Conservation (phyloP, 2,329 filamentous ascomycete genomes). For the Fusarium sp. region DNA sequence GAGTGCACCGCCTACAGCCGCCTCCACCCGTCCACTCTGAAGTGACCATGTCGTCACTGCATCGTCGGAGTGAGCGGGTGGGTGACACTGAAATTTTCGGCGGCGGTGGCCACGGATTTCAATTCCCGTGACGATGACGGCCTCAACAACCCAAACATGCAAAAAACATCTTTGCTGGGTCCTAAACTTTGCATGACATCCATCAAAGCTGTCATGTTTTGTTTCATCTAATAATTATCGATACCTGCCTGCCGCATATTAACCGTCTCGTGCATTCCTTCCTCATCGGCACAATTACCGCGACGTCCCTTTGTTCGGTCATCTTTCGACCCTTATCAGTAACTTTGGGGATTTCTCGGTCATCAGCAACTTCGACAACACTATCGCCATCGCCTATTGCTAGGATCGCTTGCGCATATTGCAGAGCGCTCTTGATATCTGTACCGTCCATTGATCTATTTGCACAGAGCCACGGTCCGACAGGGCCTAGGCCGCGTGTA, state of each 20-base stretch:
- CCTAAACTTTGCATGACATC: background rate
- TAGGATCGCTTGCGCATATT: background rate
- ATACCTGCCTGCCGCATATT: background rate
- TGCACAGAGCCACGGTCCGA: slow-evolving; percentile 26
- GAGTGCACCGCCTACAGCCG: slow-evolving; percentile 36
- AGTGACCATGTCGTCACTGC: slow-evolving; percentile 33
- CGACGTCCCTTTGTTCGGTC: slow-evolving; percentile 27
- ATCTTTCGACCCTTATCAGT: slow-evolving; percentile 27
- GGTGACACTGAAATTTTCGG: slow-evolving; percentile 17
- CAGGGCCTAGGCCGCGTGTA: slow-evolving; percentile 46
- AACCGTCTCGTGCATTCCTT: slow-evolving; percentile 5
- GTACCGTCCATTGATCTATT: slow-evolving; percentile 36
- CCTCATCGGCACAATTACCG: slow-evolving; percentile 36
- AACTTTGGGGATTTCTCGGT: slow-evolving; percentile 49
- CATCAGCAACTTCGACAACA: slow-evolving; percentile 43
- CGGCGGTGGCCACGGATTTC: slow-evolving; percentile 23
- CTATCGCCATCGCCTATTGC: background rate
- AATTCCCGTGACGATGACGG: slow-evolving; percentile 26
- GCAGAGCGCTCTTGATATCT: background rate
- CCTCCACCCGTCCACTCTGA: slow-evolving; percentile 28
- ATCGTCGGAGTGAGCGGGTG: background rate
- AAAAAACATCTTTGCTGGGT: background rate
- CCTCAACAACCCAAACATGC: slow-evolving; percentile 3
- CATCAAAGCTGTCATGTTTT: background rate
- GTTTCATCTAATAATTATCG: background rate